Conservation (phyloP, 345 rosid genomes). For the Toxicodendron radicans region DNA sequence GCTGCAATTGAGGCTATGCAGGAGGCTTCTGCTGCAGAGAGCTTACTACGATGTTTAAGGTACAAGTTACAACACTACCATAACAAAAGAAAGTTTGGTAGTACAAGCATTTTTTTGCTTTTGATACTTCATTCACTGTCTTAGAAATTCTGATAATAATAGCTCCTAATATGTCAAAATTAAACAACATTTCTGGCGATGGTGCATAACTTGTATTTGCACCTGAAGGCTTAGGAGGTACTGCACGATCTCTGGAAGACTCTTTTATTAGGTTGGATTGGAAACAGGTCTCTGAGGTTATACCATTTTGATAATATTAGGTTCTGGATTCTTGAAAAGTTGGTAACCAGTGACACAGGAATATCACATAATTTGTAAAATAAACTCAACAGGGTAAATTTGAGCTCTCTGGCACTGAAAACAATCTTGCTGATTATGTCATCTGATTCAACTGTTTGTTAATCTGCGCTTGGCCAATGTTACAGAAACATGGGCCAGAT, state of each 20-base stretch:
- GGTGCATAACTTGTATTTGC: background rate
- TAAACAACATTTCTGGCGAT: too few relatives aligned
- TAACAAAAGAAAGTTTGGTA: background rate
- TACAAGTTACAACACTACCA: constrained; percentile 52
- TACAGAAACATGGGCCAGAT: background rate
- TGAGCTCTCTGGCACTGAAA: background rate
- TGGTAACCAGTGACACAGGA: background rate
- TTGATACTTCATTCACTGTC: background rate
- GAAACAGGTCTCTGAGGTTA: background rate
- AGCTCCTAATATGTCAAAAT: too few relatives aligned
- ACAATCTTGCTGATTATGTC: background rate
- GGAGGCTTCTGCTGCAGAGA: constrained; percentile 94
- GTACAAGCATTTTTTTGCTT: constrained; percentile 1
- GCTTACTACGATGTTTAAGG: constrained; percentile 89
- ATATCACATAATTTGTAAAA: background rate
- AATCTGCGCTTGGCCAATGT: background rate
- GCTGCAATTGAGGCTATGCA: constrained; percentile 90
- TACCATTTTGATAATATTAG: background rate
- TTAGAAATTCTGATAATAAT: background rate
- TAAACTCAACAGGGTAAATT: background rate
- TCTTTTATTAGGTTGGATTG: background rate
- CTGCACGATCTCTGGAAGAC: background rate
- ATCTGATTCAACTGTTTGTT: too few relatives aligned
- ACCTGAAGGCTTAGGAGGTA: background rate
- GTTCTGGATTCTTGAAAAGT: background rate